These are phyloP conservation scores for Chloris gayana DNA, from an alignment of 176 grass and related monocot genomes.

Conservation along the genomic window DNA sequence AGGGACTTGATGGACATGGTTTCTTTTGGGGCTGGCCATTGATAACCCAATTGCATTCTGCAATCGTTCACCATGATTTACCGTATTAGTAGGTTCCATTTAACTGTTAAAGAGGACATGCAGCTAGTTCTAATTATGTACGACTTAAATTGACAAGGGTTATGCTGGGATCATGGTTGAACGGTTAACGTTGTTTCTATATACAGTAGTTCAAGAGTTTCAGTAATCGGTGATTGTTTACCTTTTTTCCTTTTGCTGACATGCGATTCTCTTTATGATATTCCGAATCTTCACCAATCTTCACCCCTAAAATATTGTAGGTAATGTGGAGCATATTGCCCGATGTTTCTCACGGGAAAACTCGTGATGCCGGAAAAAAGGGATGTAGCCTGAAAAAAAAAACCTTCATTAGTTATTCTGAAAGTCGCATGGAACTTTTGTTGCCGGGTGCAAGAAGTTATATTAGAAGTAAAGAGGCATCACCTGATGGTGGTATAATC, in stretches of 20 bases:
- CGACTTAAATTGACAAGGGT: not conserved
- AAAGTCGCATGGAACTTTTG: not conserved
- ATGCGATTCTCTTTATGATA: not conserved
- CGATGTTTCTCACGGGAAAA: not conserved
- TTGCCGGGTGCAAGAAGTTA: not conserved
- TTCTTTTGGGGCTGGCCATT: not conserved
- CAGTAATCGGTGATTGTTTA: not conserved
- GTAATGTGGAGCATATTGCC: not conserved
- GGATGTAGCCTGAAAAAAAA: no score
- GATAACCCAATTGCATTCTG: constrained; percentile 28
- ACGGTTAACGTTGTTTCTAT: constrained; percentile 11
- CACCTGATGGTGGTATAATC: no score
- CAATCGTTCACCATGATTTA: constrained; percentile 38
- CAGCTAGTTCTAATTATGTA: constrained; percentile 22
- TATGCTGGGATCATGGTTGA: constrained; percentile 37
- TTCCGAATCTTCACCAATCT: not conserved
- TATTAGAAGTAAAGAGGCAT: no score
- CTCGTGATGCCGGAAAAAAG: no score
- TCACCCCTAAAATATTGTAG: not conserved
- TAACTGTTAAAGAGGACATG: not conserved
- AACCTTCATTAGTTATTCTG: no score
- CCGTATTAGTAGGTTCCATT: constrained; percentile 22
- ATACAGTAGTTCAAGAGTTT: constrained; percentile 18
- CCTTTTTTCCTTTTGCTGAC: not conserved
- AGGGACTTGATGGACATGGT: constrained; percentile 4